Evolutionary conservation across 208 protist species (phyloP).

Genomic region (Trichomonas vaginalis): DNA sequence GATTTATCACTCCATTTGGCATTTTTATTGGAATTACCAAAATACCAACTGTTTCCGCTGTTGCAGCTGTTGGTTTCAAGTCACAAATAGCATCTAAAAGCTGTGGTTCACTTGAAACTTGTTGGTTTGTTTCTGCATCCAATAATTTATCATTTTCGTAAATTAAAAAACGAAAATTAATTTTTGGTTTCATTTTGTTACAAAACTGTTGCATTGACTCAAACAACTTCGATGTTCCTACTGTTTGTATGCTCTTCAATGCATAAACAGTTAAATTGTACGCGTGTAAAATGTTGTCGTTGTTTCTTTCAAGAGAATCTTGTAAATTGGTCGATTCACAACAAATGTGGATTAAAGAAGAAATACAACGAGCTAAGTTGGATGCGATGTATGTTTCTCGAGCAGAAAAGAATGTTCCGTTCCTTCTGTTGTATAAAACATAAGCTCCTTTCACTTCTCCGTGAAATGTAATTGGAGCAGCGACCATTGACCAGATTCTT

Average conservation of each 20-base stretch:
- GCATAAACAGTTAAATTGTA: constrained; percentile 5
- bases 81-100: neutral
- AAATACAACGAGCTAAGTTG: neutral
- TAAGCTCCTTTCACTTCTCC: neutral
- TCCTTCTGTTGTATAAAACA: neutral
- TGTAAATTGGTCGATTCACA: neutral
- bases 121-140: neutral
- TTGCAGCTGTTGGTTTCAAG: neutral
- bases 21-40: neutral
- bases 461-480: neutral
- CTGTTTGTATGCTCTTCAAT: neutral
- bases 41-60: neutral
- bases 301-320: neutral
- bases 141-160: constrained; percentile 3
- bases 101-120: neutral
- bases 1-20: neutral
- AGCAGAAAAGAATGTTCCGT: neutral
- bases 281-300: neutral
- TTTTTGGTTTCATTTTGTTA: neutral
- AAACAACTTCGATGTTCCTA: neutral
- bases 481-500: neutral
- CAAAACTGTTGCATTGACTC: neutral
- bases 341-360: neutral
- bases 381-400: neutral
- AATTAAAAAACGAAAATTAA: neutral